Percentiles rank a stretch among this genome's conserved stretches.
Conservation (phyloP, 331 rosid genomes). For the Quercus lobata region DNA sequence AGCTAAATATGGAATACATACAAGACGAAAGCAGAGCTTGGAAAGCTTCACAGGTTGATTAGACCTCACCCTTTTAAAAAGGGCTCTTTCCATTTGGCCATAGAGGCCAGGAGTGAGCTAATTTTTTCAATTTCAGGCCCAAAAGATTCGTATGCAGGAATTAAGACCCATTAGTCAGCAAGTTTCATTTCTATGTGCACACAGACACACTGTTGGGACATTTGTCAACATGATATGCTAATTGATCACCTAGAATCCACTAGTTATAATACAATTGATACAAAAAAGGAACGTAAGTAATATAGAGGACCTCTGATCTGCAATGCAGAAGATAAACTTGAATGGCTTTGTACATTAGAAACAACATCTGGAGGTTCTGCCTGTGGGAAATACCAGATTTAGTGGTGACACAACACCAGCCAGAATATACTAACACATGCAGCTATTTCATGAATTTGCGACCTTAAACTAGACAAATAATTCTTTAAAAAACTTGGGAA, state of each 20-base stretch:
- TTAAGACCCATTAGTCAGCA: not conserved
- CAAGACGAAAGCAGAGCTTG: conserved; percentile 77
- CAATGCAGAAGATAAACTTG: conserved; percentile 38
- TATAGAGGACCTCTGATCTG: conserved; percentile 47
- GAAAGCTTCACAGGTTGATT: conserved; percentile 37
- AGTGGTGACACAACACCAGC: not conserved
- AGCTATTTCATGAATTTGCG: not conserved
- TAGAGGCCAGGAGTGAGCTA: not conserved
- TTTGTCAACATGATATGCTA: not conserved
- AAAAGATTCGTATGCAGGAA: not conserved
- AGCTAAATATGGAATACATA: conserved; percentile 21
- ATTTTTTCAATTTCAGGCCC: not conserved
- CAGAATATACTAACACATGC: not conserved
- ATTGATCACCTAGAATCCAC: not conserved
- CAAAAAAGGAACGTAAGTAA: not conserved
- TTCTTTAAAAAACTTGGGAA: not conserved
- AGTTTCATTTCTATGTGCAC: not conserved
- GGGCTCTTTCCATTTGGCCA: not conserved
- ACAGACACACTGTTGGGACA: not conserved
- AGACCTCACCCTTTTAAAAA: not conserved
- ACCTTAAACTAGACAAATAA: not conserved
- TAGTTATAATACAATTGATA: not conserved
- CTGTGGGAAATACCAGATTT: conserved; percentile 22
- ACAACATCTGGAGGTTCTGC: conserved; percentile 40
- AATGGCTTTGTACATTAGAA: conserved; percentile 40